A percentile compares a stretch with the other conserved stretches of the same genome.
Evolutionary conservation across 805 yeast genomes (phyloP).

Genomic region (Nakazawaea sp.): DNA sequence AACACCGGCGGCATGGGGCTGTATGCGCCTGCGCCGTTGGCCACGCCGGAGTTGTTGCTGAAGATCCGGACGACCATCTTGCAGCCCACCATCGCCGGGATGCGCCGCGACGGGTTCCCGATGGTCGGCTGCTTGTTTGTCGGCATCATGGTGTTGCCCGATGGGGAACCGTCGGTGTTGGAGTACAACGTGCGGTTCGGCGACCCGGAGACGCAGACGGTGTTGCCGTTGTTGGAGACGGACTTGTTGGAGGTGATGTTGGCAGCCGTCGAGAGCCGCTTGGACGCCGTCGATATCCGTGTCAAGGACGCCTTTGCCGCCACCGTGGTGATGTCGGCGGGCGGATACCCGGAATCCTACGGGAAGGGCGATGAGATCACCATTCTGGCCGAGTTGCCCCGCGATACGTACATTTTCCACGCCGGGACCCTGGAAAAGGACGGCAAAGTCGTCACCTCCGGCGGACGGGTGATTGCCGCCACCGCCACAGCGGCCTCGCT

Average conservation of each 20-base stretch:
- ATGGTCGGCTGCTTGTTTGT: slow-evolving; percentile 94
- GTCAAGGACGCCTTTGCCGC: slow-evolving; percentile 61
- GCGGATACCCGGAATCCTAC: slow-evolving; percentile 91
- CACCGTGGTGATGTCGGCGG: slow-evolving; percentile 94
- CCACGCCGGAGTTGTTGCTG: slow-evolving; percentile 65
- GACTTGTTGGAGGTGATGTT: slow-evolving; percentile 89
- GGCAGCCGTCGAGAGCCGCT: slow-evolving; percentile 91
- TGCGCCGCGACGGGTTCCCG: slow-evolving; percentile 93
- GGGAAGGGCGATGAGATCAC: slow-evolving; percentile 81
- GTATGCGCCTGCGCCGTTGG: slow-evolving; percentile 96
- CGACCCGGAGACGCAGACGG: slow-evolving; percentile 98
- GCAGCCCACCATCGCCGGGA: slow-evolving; percentile 89
- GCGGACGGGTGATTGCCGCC: slow-evolving; percentile 96
- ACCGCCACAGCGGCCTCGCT: slow-evolving; percentile 77
- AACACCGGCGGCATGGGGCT: slow-evolving; percentile 99
- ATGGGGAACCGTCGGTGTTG: slow-evolving; percentile 82
- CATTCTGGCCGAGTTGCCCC: slow-evolving; percentile 38
- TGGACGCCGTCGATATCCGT: slow-evolving; percentile 68
- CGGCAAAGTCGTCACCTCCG: slow-evolving; percentile 71
- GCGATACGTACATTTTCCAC: slow-evolving; percentile 76
- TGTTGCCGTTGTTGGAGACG: slow-evolving; percentile 81
- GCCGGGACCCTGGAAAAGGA: slow-evolving; percentile 75
- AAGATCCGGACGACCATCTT: slow-evolving; percentile 71
- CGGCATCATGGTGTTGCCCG: slow-evolving; percentile 84
- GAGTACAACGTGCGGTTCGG: slow-evolving; percentile 98